Percentiles rank a stretch among this genome's conserved stretches.
phyloP scores from a whole-genome alignment of 2,329 filamentous ascomycete genomes.

The Colletotrichum destructivum region DNA sequence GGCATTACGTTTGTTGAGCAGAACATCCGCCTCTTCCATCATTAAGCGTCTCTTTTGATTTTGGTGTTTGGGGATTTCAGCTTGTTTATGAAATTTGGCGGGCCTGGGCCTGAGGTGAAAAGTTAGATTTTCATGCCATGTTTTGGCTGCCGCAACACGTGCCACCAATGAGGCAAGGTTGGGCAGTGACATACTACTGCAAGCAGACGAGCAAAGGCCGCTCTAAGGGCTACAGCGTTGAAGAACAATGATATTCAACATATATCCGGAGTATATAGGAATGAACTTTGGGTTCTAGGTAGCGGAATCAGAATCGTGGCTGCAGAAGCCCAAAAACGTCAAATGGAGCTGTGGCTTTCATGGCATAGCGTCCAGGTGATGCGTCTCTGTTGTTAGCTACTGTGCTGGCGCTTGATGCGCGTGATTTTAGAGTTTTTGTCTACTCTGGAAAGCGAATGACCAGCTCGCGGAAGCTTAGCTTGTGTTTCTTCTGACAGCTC shows the following conservation, averaged over 20 bases:
- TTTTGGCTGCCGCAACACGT: background rate
- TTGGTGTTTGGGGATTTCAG: conserved; percentile 35
- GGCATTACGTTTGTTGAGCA: conserved; percentile 97
- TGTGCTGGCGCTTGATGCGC: conserved; percentile 1
- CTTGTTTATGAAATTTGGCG: conserved; percentile 29
- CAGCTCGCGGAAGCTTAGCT: background rate
- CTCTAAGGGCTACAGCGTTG: background rate
- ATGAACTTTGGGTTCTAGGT: conserved; percentile 18
- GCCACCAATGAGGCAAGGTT: background rate
- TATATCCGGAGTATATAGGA: conserved; percentile 38
- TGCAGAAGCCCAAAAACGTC: conserved; percentile 8
- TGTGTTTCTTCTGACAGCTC: conserved; percentile 4
- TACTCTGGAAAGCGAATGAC: background rate
- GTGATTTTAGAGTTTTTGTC: conserved; percentile 9
- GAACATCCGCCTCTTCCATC: conserved; percentile 93
- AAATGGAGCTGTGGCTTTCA: background rate
- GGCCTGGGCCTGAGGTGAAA: conserved; percentile 21
- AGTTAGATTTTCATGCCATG: conserved; percentile 12
- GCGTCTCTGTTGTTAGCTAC: background rate
- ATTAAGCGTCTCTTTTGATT: conserved; percentile 66
- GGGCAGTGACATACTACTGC: background rate
- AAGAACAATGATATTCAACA: conserved; percentile 39
- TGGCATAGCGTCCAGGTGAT: background rate
- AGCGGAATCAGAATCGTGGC: conserved; percentile 17
- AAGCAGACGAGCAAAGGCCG: background rate